phyloP scores from a whole-genome alignment of 2,329 filamentous ascomycete genomes.

The Scedosporium boydii region DNA sequence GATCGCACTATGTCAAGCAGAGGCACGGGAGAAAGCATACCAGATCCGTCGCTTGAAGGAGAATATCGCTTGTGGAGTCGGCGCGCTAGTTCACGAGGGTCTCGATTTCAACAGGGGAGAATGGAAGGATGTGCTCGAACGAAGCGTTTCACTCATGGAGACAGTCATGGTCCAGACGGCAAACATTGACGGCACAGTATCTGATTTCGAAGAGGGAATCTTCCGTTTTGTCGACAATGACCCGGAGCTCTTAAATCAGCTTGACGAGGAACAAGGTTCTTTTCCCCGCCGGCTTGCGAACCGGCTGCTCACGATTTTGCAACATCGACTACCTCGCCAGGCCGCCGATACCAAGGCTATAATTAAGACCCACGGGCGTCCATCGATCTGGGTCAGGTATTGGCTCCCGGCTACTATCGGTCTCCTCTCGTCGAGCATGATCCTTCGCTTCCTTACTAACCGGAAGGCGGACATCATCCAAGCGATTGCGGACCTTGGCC shows the following conservation, averaged over 20 bases:
- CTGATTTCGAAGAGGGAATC: constrained; percentile 56
- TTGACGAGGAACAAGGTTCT: constrained; percentile 31
- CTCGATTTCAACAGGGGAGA: constrained; percentile 57
- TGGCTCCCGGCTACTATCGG: constrained; percentile 71
- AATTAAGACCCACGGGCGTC: constrained; percentile 61
- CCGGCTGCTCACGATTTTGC: constrained; percentile 60
- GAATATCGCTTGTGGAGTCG: constrained; percentile 77
- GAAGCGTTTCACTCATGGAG: constrained; percentile 78
- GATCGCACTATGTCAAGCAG: constrained; percentile 62
- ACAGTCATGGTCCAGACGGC: constrained; percentile 68
- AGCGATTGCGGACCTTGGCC: constrained; percentile 72
- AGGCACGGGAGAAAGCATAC: constrained; percentile 66
- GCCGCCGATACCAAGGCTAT: constrained; percentile 43
- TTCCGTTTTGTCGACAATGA: constrained; percentile 55
- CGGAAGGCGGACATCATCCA: constrained; percentile 65
- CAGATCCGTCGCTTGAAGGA: constrained; percentile 63
- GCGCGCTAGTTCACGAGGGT: constrained; percentile 79
- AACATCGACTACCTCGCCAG: constrained; percentile 60
- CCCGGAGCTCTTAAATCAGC: constrained; percentile 44
- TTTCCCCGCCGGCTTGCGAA: constrained; percentile 53
- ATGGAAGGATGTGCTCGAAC: constrained; percentile 65
- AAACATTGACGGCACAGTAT: constrained; percentile 49
- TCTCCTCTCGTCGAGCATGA: constrained; percentile 74
- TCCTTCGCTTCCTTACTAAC: constrained; percentile 70
- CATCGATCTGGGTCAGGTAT: constrained; percentile 67